Percentiles rank a stretch among this genome's conserved stretches.
phyloP scores from a whole-genome alignment of 257 asterid species.

The Phtheirospermum japonicum region DNA sequence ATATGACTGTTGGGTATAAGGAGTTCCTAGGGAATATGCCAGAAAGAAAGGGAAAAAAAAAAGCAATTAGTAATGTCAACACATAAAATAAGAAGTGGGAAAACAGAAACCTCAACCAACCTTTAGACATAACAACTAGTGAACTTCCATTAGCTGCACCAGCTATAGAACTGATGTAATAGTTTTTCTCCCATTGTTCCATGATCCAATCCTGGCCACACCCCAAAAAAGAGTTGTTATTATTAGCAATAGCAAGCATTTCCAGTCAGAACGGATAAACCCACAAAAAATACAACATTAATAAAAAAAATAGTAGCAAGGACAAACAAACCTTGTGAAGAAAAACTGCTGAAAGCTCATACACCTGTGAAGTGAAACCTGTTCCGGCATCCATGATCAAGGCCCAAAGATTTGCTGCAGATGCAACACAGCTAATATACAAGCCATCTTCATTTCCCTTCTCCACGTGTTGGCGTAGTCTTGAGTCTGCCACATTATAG shows the following conservation, averaged over 20 bases:
- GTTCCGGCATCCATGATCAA: constrained; percentile 98
- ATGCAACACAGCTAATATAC: constrained; percentile 92
- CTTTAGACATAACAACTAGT: constrained; percentile 94
- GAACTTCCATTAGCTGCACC: constrained; percentile 92
- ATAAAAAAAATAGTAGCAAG: not conserved
- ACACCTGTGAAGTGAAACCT: constrained; percentile 80
- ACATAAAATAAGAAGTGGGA: not conserved
- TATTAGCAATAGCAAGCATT: constrained; percentile 9
- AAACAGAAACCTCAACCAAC: constrained; percentile 36
- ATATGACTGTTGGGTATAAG: constrained; percentile 92
- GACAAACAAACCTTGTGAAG: constrained; percentile 70
- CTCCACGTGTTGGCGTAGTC: constrained; percentile 79
- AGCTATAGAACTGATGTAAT: constrained; percentile 92
- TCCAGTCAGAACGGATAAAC: constrained; percentile 3
- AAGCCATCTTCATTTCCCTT: constrained; percentile 96
- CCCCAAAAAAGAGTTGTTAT: constrained; percentile 7
- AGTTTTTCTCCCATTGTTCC: constrained; percentile 99
- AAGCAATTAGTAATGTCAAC: not conserved
- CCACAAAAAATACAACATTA: not conserved
- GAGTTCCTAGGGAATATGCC: constrained; percentile 57
- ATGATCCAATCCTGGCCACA: constrained; percentile 86
- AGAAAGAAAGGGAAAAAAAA: constrained; percentile 17
- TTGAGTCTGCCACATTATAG: constrained; percentile 78
- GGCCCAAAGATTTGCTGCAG: constrained; percentile 95
- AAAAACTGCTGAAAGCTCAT: constrained; percentile 87